Evolutionary conservation across 768 basidiomycete species (phyloP).

Genomic region (Fistulinella prunicolor): DNA sequence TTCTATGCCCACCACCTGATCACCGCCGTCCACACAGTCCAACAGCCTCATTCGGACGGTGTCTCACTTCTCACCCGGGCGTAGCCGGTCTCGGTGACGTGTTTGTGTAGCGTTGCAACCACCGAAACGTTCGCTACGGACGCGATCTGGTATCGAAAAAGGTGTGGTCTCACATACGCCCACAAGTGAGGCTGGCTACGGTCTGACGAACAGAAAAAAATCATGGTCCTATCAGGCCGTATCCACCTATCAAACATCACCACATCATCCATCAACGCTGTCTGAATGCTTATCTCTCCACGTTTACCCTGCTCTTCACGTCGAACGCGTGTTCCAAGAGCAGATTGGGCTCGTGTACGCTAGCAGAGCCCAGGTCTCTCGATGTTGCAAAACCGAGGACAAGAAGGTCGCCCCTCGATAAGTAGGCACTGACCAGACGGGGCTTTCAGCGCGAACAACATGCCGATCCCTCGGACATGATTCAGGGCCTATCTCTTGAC

Average conservation of each 20-base stretch:
- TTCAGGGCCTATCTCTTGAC: neutral
- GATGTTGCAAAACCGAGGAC: too few relatives aligned
- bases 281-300: neutral
- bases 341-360: neutral
- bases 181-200: too few relatives aligned
- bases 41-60: too few relatives aligned
- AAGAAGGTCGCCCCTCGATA: too few relatives aligned
- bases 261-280: neutral
- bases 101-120: neutral
- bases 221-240: neutral
- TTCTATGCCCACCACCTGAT: too few relatives aligned
- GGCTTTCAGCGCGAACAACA: too few relatives aligned
- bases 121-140: neutral
- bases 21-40: neutral
- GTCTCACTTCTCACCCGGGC: too few relatives aligned
- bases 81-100: neutral
- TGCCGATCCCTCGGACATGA: neutral
- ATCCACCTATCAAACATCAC: neutral
- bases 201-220: too few relatives aligned
- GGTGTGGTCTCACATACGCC: too few relatives aligned
- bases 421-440: too few relatives aligned
- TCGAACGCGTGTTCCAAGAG: neutral
- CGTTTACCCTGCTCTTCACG: too few relatives aligned
- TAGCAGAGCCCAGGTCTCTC: neutral
- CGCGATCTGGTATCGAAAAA: too few relatives aligned